Evolutionary conservation across 345 rosid genomes (phyloP).

Genomic region (Gossypium rotundifolium): DNA sequence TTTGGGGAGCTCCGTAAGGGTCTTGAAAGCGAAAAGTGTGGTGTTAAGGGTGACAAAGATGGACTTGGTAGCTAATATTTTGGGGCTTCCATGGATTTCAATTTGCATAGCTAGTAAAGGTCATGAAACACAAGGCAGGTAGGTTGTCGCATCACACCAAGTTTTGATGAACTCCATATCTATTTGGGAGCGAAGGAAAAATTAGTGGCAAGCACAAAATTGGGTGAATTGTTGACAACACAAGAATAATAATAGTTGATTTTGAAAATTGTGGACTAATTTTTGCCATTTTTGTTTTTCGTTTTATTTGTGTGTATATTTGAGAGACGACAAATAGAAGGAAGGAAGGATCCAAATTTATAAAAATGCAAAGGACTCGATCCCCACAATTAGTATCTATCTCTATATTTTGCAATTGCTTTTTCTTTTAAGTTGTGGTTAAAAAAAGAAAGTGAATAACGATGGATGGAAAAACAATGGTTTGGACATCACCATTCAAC

Average conservation of each 20-base stretch:
- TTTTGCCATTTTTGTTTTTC: not conserved
- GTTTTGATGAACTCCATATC: conserved; percentile 31
- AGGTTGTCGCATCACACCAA: conserved; percentile 29
- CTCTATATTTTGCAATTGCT: too few species aligned
- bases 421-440: too few species aligned
- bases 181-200: conserved; percentile 6
- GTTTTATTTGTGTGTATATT: not conserved
- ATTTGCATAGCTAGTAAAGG: conserved; percentile 29
- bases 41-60: conserved; percentile 32
- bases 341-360: too few species aligned
- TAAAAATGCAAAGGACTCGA: too few species aligned
- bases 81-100: conserved; percentile 24
- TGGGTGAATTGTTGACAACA: not conserved
- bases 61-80: conserved; percentile 28
- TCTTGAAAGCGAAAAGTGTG: conserved; percentile 23
- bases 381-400: too few species aligned
- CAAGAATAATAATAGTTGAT: not conserved
- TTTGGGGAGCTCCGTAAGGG: not conserved
- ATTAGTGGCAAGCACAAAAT: conserved; percentile 11
- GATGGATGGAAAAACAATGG: too few species aligned
- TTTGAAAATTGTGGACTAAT: not conserved
- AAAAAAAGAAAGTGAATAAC: too few species aligned
- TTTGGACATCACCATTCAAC: too few species aligned
- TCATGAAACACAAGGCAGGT: conserved; percentile 27
- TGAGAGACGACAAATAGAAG: too few species aligned